phyloP scores from a whole-genome alignment of 192 early-diverging fungal species.

The Coemansia sp. region DNA sequence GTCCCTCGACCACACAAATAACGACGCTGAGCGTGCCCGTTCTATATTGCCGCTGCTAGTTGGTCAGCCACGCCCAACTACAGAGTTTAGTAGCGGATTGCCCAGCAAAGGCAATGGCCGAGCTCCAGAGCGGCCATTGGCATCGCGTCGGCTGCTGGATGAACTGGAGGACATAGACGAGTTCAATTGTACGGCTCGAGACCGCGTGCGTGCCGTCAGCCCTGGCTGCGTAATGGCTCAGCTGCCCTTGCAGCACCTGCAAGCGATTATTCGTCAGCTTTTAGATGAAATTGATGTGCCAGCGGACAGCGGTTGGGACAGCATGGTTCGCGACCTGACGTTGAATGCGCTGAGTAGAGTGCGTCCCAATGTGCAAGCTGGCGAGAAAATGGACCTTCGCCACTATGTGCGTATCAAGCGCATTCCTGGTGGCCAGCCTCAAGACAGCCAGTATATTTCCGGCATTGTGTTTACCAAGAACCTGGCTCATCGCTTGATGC shows the following conservation, averaged over 20 bases:
- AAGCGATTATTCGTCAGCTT: slow-evolving; percentile 66
- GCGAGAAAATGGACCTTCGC: slow-evolving; percentile 84
- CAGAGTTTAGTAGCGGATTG: slow-evolving; percentile 1
- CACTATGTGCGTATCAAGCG: slow-evolving; percentile 95
- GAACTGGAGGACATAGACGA: slow-evolving; percentile 33
- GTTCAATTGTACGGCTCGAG: slow-evolving; percentile 29
- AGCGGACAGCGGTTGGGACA: slow-evolving; percentile 40
- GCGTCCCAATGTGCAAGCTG: slow-evolving; percentile 61
- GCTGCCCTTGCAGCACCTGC: slow-evolving; percentile 63
- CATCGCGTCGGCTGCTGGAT: slow-evolving; percentile 17
- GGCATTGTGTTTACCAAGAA: slow-evolving; percentile 95
- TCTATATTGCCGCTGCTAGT: slow-evolving; percentile 28
- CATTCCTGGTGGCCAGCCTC: slow-evolving; percentile 80
- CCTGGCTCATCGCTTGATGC: slow-evolving; percentile 89
- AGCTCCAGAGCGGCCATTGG: slow-evolving; percentile 3
- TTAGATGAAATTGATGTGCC: slow-evolving; percentile 63
- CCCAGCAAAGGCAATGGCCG: slow-evolving; percentile 14
- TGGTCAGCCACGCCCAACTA: slow-evolving; percentile 30
- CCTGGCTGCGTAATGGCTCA: slow-evolving; percentile 21
- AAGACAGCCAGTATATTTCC: slow-evolving; percentile 78
- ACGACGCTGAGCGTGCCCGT: slow-evolving; percentile 28
- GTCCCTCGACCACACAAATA: slow-evolving; percentile 7
- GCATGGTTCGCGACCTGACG: slow-evolving; percentile 28
- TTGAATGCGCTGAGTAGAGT: slow-evolving; percentile 33
- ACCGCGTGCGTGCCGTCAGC: slow-evolving; percentile 29